A percentile compares a stretch with the other conserved stretches of the same genome.
phyloP scores from a whole-genome alignment of 257 asterid genomes.

The Misopates orontium region DNA sequence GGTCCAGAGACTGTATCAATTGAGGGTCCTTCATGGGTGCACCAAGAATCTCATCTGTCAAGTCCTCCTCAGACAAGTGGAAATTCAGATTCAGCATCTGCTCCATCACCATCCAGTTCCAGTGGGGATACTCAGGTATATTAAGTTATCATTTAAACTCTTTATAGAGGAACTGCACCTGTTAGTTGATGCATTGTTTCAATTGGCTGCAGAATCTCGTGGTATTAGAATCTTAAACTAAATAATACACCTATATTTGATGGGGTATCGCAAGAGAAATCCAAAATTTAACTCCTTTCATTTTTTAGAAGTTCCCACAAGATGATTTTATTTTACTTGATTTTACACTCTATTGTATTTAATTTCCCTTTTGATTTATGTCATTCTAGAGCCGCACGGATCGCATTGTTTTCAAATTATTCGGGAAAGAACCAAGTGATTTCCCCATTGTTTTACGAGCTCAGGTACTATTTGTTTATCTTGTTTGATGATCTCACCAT shows the following conservation, averaged over 20 bases:
- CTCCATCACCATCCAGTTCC: slow-evolving; percentile 82
- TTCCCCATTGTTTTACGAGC: slow-evolving; percentile 68
- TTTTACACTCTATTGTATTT: not conserved
- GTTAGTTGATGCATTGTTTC: not conserved
- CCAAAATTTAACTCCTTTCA: not conserved
- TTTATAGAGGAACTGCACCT: slow-evolving; percentile 10
- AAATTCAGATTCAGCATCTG: slow-evolving; percentile 80
- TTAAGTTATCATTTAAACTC: slow-evolving; percentile 19
- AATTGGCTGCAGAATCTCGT: slow-evolving; percentile 11
- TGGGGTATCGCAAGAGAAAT: not conserved
- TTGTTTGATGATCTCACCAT: slow-evolving; percentile 19
- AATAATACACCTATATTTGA: not conserved
- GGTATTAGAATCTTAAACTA: slow-evolving; percentile 20
- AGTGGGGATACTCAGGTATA: slow-evolving; percentile 76
- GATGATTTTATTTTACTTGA: slow-evolving; percentile 1
- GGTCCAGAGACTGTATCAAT: slow-evolving; percentile 44
- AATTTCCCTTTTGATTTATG: slow-evolving; percentile 24
- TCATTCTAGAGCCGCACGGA: slow-evolving; percentile 69
- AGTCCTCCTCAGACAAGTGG: slow-evolving; percentile 86
- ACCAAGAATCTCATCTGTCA: slow-evolving; percentile 66
- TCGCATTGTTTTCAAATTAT: slow-evolving; percentile 84
- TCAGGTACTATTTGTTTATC: slow-evolving; percentile 47
- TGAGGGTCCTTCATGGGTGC: slow-evolving; percentile 67
- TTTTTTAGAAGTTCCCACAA: not conserved
- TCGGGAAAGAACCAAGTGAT: slow-evolving; percentile 78